These are phyloP conservation scores for Pseudofabraea citricarpa DNA, from an alignment of 2,329 filamentous ascomycete species.

Conservation along the genomic window DNA sequence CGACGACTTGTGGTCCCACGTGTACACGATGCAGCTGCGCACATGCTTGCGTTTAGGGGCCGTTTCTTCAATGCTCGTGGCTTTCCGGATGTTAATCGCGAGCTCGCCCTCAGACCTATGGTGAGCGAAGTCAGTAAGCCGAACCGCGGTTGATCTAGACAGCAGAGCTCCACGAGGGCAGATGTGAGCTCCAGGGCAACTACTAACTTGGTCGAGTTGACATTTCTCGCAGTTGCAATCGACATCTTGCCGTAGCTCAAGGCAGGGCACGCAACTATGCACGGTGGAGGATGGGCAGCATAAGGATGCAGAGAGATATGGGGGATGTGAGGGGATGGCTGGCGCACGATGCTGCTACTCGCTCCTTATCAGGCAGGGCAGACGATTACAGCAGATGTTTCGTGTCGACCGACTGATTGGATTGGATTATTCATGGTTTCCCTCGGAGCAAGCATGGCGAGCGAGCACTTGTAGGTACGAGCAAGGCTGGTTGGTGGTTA, in stretches of 20 bases:
- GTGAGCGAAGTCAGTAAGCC: constrained; percentile 8
- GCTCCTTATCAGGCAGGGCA: too few relatives aligned
- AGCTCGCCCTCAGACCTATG: constrained; percentile 63
- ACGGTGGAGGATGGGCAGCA: too few relatives aligned
- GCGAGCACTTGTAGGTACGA: too few relatives aligned
- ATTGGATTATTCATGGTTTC: too few relatives aligned
- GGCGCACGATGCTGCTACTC: too few relatives aligned
- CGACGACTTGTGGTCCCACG: constrained; percentile 97
- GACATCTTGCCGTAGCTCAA: constrained; percentile 26
- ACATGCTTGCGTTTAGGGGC: constrained; percentile 86
- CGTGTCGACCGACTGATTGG: too few relatives aligned
- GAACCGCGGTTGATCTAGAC: constrained; percentile 1
- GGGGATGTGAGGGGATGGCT: too few relatives aligned
- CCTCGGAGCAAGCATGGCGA: too few relatives aligned
- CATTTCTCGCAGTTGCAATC: constrained; percentile 24
- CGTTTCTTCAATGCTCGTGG: constrained; percentile 63
- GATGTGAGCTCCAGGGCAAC: constrained; percentile 12
- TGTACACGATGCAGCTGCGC: constrained; percentile 95
- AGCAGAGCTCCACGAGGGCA: background rate
- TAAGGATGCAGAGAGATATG: too few relatives aligned
- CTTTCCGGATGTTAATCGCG: constrained; percentile 66
- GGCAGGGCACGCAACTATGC: too few relatives aligned
- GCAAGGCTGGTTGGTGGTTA: too few relatives aligned
- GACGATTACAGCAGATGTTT: too few relatives aligned
- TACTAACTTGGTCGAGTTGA: constrained; percentile 29